These are phyloP conservation scores for Umbellularia californica DNA, from an alignment of 164 flowering plant genomes.

Conservation along the genomic window DNA sequence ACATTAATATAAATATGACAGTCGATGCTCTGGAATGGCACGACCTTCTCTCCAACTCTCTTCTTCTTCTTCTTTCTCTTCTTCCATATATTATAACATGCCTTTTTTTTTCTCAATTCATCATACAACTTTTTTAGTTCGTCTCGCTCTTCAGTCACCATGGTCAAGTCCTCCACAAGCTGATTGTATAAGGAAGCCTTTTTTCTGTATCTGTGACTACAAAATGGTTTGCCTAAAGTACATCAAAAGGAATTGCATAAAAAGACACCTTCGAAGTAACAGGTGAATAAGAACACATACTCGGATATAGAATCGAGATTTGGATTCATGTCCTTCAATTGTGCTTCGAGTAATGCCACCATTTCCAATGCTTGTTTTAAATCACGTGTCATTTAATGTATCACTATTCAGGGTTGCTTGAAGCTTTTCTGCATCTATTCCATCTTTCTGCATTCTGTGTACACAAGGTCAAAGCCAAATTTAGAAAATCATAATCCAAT, in stretches of 20 bases:
- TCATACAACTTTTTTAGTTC: constrained; percentile 82
- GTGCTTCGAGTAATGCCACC: constrained; percentile 82
- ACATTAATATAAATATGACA: too few species aligned
- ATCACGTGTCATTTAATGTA: constrained; percentile 43
- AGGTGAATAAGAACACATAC: constrained; percentile 34
- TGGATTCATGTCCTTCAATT: constrained; percentile 94
- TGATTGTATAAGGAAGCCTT: constrained; percentile 72
- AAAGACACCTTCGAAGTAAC: neutral
- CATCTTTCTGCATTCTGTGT: constrained; percentile 80
- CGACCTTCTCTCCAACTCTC: too few species aligned
- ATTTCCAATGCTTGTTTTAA: constrained; percentile 72
- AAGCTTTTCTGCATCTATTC: constrained; percentile 80
- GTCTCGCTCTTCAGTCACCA: constrained; percentile 85
- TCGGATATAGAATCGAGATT: constrained; percentile 96
- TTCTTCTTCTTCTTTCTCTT: too few species aligned
- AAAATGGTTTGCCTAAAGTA: neutral
- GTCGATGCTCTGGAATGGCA: too few species aligned
- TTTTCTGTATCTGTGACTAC: constrained; percentile 51
- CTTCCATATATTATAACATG: too few species aligned
- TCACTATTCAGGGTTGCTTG: constrained; percentile 54
- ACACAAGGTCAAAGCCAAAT: neutral
- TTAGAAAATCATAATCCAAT: neutral
- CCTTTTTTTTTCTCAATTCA: constrained; percentile 93
- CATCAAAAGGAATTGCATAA: neutral
- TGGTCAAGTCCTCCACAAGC: constrained; percentile 77